Base-by-base conservation (phyloP, 73 alveolate genomes). In the Paramecium caudatum region DNA sequence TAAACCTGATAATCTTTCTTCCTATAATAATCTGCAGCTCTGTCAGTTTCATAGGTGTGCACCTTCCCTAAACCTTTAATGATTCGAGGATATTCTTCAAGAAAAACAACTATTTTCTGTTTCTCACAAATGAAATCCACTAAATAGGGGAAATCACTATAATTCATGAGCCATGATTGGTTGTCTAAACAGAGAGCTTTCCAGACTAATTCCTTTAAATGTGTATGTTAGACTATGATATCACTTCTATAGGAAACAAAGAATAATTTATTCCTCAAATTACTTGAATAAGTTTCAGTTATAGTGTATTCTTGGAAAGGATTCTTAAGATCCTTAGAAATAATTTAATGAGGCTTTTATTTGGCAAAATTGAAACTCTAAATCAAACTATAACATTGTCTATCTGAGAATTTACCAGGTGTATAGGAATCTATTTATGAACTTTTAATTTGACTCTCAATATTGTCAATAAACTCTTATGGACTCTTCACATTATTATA, bases 131-230 rank as follows among this genome's bases (percentile, higher is more conserved):
- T 47, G 32, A 74, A 74, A 74, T 74, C 88, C 16, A 12, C 46
- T 1, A 43, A 0, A 74, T 41, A 47, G 1, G 88, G 88, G 43
- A 8, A 74, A 43, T 74, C 88, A 37, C 69, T 39, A 74, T 74
- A 74, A 74, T 74, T 74, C 68, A 74, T 74, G 2, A 74, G n/a
- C 88, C 88, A 74, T 45, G 36, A 1, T 34, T 74, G 23, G 2
- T 9, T 16, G 16, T 74, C 88, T 17, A 74, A 27, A 5, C 21
- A 25, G 1, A 68, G 19, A 13, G 84, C 25, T 34, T 68, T 17
- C 47, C 50, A 68, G 1, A 68, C 16, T n/a, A 34, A 17, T 68
- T 68, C 84, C 34, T 68, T 68, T n/a, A 68, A 68, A 37, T 32
- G 61, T 12, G 84, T 68, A 8, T 68, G 84, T 34, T 68, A 68